Evolutionary conservation across 352 stramenopile genomes (phyloP).

Genomic region (Phytophthora colocasiae): DNA sequence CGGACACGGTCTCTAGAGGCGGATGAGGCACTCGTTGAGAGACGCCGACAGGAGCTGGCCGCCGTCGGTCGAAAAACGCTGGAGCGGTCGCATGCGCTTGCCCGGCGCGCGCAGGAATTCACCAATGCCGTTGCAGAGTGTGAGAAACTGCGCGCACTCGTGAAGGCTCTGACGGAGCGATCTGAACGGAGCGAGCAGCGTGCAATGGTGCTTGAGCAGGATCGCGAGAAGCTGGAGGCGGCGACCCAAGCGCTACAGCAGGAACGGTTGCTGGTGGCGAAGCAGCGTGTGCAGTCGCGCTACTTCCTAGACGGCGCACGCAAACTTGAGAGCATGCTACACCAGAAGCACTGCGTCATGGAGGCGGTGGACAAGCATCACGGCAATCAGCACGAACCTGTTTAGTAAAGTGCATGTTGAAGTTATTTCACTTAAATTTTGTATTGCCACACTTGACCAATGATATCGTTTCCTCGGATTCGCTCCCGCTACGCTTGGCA

Average conservation of each 20-base stretch:
- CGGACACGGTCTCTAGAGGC: slow-evolving; percentile 54
- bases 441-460: slow-evolving; percentile 35
- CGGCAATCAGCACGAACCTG: too few relatives aligned
- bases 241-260: slow-evolving; percentile 65
- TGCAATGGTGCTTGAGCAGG: slow-evolving; percentile 43
- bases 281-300: slow-evolving; percentile 79
- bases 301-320: slow-evolving; percentile 75
- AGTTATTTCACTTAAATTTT: slow-evolving; percentile 37
- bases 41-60: slow-evolving; percentile 59
- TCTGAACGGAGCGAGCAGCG: slow-evolving; percentile 44
- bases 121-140: slow-evolving; percentile 46
- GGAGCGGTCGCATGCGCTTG: slow-evolving; percentile 59
- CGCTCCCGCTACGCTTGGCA: background rate
- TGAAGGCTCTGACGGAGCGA: slow-evolving; percentile 45
- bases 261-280: slow-evolving; percentile 71
- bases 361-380: slow-evolving; percentile 24
- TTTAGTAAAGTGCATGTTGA: slow-evolving; percentile 20
- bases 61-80: slow-evolving; percentile 70
- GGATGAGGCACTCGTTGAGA: slow-evolving; percentile 54
- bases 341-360: slow-evolving; percentile 56
- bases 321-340: slow-evolving; percentile 66
- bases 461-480: slow-evolving; percentile 15
- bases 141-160: slow-evolving; percentile 45
- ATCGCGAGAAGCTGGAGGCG: slow-evolving; percentile 61
- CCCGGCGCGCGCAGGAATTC: slow-evolving; percentile 48